These are phyloP conservation scores for Debaryomycetaceae sp. DNA, from an alignment of 1,139 yeast genomes.

Conservation along the genomic window DNA sequence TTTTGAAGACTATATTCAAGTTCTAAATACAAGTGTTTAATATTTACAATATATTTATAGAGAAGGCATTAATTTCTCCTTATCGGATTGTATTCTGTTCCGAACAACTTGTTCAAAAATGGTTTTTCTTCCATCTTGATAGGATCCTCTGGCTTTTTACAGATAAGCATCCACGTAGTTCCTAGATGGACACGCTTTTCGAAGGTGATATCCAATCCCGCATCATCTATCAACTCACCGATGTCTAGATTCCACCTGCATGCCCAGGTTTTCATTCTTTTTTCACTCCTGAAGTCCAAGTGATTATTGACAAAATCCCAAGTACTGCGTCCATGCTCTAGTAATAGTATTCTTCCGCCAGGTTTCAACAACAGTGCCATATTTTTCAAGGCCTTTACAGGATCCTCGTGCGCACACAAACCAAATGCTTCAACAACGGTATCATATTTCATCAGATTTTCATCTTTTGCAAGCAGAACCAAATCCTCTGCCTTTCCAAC, in stretches of 20 bases:
- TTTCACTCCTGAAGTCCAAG: conserved; percentile 78
- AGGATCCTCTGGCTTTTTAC: conserved; percentile 69
- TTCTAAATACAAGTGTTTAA: conserved; percentile 6
- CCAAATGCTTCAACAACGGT: conserved; percentile 94
- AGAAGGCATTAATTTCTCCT: conserved; percentile 14
- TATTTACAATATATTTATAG: conserved; percentile 11
- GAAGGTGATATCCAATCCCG: conserved; percentile 80
- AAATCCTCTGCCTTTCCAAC: conserved; percentile 92
- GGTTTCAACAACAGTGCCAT: conserved; percentile 75
- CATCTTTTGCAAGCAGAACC: conserved; percentile 47
- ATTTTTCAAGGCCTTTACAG: conserved; percentile 73
- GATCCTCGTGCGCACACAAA: conserved; percentile 92
- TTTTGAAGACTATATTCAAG: no score
- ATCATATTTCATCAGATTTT: conserved; percentile 62
- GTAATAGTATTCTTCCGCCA: conserved; percentile 81
- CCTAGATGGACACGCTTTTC: conserved; percentile 85
- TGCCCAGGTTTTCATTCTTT: conserved; percentile 90
- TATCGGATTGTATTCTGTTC: conserved; percentile 30
- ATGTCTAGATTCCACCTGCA: conserved; percentile 97
- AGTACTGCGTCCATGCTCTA: conserved; percentile 90
- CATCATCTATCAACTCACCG: conserved; percentile 75
- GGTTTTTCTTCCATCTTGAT: conserved; percentile 41
- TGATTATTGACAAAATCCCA: conserved; percentile 76
- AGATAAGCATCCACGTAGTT: conserved; percentile 85
- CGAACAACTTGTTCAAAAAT: conserved; percentile 41